A percentile compares a stretch with the other conserved stretches of the same genome.
Conservation (phyloP, 495 filamentous ascomycete genomes). For the Friedmanniomyces simplex region DNA sequence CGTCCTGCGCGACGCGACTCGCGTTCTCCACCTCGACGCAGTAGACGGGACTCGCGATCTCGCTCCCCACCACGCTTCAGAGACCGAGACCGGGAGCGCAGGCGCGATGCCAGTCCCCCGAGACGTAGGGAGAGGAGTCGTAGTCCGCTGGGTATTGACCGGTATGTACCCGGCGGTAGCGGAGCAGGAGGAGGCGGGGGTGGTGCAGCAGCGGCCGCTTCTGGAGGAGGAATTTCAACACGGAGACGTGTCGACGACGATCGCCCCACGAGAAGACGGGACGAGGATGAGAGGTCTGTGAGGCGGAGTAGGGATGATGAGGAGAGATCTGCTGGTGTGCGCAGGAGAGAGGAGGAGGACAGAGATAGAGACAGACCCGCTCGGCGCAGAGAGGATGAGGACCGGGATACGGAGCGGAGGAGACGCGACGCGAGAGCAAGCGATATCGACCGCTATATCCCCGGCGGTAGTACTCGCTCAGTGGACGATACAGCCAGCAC, state of each 20-base stretch:
- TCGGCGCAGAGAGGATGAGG: neutral
- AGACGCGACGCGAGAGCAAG: conserved; percentile 1
- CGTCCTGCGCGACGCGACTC: conserved; percentile 9
- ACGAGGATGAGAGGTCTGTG: neutral
- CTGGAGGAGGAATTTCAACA: conserved; percentile 1
- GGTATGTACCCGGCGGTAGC: conserved; percentile 22
- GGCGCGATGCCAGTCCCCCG: neutral
- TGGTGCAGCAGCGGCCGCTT: neutral
- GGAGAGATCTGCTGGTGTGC: no score
- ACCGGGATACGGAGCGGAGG: neutral
- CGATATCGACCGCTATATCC: conserved; percentile 31
- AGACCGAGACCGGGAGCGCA: neutral
- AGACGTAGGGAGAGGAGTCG: conserved; percentile 10
- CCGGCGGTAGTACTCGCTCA: conserved; percentile 14
- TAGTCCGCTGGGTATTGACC: conserved; percentile 24
- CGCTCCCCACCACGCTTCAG: conserved; percentile 14
- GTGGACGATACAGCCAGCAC: conserved; percentile 10
- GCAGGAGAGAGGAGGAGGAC: no score
- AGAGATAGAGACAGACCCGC: no score
- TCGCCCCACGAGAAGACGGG: neutral
- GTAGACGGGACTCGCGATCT: conserved; percentile 11
- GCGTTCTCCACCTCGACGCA: conserved; percentile 12
- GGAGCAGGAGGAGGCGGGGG: neutral
- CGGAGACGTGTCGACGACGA: conserved; percentile 1
- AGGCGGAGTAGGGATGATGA: no score